Evolutionary conservation across 371 early-diverging fungal species (phyloP), one percentile per base, ranked within the genome.

Genomic region (Apophysomyces variabilis): DNA sequence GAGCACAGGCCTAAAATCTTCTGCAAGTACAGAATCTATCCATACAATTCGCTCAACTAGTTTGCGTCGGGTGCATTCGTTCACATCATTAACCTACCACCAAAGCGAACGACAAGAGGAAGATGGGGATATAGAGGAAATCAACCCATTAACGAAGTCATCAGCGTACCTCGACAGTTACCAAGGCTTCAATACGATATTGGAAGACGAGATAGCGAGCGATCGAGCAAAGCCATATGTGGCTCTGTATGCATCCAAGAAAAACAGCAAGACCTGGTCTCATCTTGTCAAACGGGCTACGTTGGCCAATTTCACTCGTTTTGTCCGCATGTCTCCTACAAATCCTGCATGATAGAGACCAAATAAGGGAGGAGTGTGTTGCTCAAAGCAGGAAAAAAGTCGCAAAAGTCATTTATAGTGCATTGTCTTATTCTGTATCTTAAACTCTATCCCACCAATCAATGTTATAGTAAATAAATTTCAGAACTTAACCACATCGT

Each of bases 261-360:
- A 66, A 38, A 62, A 66, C 16, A 58, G 60, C 16, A 71, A 71
- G 38, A 67, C 65, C n/a, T 66, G 62, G 67, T 66, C 75, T 7
- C 47, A 69, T 59, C 41, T 75, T 16, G 50, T 68, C 18, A 57
- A 60, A 21, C 54, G 57, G 14, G 66, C 71, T 0, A 69, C 68
- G 0, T 44, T 75, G 18, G 47, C 61, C n/a, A 60, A 61, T 8
- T 45, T 69, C 35, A 50, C 54, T n/a, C 54, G 54, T 16, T 21
- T 50, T 21, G 54, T 50, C 5, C 54, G 54, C 7, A 50, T 9
- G 9, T 50, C 54, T 50, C 54, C 54, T 0, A 50, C 54, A 18
- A 11, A 18, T 4, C 21, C 21, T 9, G 9, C 11, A 7, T 21
- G 9, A 21, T 21, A 50, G 21, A 50, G 21, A 47, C 7, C 1